Conservation (phyloP, 352 stramenopile genomes). For the Phytophthora palmivora region DNA sequence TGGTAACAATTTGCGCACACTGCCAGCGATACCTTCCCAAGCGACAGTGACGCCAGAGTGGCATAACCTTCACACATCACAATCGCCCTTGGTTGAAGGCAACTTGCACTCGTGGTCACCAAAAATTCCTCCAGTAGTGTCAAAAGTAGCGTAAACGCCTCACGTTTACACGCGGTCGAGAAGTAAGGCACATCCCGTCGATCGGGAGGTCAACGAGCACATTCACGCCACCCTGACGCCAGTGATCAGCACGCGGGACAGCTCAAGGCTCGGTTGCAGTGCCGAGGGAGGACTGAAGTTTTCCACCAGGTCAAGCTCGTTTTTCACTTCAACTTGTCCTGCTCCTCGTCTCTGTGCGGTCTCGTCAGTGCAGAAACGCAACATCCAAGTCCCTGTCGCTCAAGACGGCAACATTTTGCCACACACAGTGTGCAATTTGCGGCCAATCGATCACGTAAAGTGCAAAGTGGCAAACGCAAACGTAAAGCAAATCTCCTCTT, state of each 20-base stretch:
- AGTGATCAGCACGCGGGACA: slow-evolving; percentile 19
- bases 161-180: slow-evolving; percentile 1
- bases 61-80: slow-evolving; percentile 7
- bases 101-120: not conserved
- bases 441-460: slow-evolving; percentile 11
- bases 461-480: not conserved
- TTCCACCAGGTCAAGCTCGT: too few relatives aligned
- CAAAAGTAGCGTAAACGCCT: slow-evolving; percentile 3
- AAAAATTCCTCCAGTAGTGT: not conserved
- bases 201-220: not conserved
- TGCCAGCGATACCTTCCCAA: not conserved
- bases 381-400: too few relatives aligned
- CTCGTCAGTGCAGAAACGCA: too few relatives aligned
- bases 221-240: slow-evolving; percentile 16
- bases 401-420: not conserved
- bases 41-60: slow-evolving; percentile 1
- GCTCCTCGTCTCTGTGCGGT: slow-evolving; percentile 12
- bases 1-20: too few relatives aligned
- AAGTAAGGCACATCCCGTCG: not conserved
- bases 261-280: slow-evolving; percentile 3
- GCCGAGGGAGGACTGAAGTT: slow-evolving; percentile 6
- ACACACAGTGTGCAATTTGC: slow-evolving; percentile 26
- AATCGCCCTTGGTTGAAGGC: not conserved
- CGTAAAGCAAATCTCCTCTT: slow-evolving; percentile 25
- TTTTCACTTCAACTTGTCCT: slow-evolving; percentile 24